phyloP scores from a whole-genome alignment of 2,329 filamentous ascomycete species.

The Phialophora verrucosa region DNA sequence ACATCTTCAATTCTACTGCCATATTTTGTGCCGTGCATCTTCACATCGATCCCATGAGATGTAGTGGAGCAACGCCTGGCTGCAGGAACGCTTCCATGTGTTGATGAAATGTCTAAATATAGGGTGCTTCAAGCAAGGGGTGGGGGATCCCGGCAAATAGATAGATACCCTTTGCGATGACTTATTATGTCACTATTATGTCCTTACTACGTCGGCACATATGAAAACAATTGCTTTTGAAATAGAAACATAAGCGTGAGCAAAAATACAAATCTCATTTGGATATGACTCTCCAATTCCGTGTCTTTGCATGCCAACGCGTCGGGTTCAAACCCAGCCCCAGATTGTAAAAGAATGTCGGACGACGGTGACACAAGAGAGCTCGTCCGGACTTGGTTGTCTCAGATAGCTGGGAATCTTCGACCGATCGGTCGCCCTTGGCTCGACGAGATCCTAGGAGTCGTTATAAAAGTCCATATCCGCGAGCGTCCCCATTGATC shows the following conservation, averaged over 20 bases:
- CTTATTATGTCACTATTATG: slow-evolving; percentile 1
- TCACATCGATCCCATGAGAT: not conserved
- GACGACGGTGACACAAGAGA: slow-evolving; percentile 13
- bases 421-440: not conserved
- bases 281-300: not conserved
- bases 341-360: slow-evolving; percentile 8
- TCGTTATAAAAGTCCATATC: not conserved
- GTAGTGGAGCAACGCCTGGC: not conserved
- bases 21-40: not conserved
- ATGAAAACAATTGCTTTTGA: slow-evolving; percentile 4
- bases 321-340: not conserved
- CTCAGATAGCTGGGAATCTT: slow-evolving; percentile 3
- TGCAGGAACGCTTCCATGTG: not conserved
- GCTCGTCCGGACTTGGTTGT: slow-evolving; percentile 7
- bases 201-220: slow-evolving; percentile 4
- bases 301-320: not conserved
- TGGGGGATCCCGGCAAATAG: not conserved
- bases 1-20: not conserved
- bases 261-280: not conserved
- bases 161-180: slow-evolving; percentile 16
- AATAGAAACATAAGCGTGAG: not conserved
- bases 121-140: slow-evolving; percentile 12
- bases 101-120: slow-evolving; percentile 3
- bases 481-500: not conserved
- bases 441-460: not conserved